phyloP scores from a whole-genome alignment of 2,329 filamentous ascomycete genomes.

The Neonectria neomacrospora region DNA sequence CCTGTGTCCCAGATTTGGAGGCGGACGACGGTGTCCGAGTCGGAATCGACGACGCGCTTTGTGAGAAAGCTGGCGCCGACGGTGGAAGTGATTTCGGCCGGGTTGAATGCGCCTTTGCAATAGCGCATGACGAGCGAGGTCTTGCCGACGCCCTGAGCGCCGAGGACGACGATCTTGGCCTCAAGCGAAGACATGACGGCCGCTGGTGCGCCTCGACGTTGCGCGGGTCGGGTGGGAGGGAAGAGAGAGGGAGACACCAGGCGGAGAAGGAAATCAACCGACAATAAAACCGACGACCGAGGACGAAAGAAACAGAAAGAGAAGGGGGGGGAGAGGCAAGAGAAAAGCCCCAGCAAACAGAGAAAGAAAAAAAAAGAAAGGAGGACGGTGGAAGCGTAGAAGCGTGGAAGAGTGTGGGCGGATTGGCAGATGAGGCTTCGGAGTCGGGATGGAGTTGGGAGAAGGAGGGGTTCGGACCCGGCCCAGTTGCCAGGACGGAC shows the following conservation, averaged over 20 bases:
- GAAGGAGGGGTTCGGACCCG: conserved; percentile 21
- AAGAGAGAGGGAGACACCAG: conserved; percentile 12
- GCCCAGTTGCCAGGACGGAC: background rate
- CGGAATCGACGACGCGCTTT: conserved; percentile 82
- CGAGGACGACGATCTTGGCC: conserved; percentile 84
- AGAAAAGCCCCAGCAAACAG: conserved; percentile 1
- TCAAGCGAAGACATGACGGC: conserved; percentile 70
- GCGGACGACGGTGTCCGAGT: conserved; percentile 87
- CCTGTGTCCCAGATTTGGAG: conserved; percentile 96
- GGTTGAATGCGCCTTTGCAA: conserved; percentile 77
- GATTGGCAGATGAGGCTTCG: conserved; percentile 22
- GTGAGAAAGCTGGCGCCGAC: conserved; percentile 84
- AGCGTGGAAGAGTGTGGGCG: conserved; percentile 21
- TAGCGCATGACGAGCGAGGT: conserved; percentile 82
- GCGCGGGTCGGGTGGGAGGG: conserved; percentile 20
- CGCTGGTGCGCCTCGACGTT: conserved; percentile 24
- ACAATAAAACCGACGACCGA: background rate
- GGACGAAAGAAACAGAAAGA: conserved; percentile 19
- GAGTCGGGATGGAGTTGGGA: conserved; percentile 14
- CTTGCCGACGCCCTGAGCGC: conserved; percentile 83
- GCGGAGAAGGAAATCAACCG: conserved; percentile 17
- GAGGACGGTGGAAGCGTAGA: conserved; percentile 16
- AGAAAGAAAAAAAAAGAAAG: conserved; percentile 24
- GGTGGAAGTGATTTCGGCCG: conserved; percentile 73
- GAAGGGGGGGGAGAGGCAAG: background rate